phyloP scores from a whole-genome alignment of 2,329 filamentous ascomycete species.

The Trichophyton benhamiae region DNA sequence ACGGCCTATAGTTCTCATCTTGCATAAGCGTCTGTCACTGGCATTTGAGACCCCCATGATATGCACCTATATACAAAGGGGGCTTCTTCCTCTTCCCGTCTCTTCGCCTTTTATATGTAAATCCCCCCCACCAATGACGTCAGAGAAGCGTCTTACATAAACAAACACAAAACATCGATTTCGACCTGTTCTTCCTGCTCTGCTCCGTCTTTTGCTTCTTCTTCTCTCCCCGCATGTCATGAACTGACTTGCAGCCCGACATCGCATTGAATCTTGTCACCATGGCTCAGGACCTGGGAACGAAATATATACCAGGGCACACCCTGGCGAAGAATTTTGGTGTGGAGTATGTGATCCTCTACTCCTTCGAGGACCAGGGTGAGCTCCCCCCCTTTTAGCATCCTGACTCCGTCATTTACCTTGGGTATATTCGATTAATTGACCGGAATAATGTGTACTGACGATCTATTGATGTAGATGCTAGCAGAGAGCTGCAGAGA shows the following conservation, averaged over 20 bases:
- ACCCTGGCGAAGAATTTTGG: slow-evolving; percentile 44
- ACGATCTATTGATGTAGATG: slow-evolving; percentile 39
- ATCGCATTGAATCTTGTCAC: neutral
- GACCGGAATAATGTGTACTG: too few species aligned
- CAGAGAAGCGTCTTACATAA: neutral
- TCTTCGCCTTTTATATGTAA: neutral
- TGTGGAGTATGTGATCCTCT: slow-evolving; percentile 82
- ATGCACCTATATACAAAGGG: too few species aligned
- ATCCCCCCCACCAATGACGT: neutral
- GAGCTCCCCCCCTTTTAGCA: slow-evolving; percentile 16
- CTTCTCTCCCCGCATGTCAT: neutral
- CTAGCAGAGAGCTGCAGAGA: slow-evolving; percentile 62
- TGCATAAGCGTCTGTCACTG: too few species aligned
- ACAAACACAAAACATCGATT: neutral
- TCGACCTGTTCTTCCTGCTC: neutral
- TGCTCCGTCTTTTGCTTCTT: neutral
- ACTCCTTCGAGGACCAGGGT: slow-evolving; percentile 59
- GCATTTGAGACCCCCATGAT: too few species aligned
- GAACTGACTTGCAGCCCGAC: neutral
- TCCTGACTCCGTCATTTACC: neutral
- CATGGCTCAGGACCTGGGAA: neutral
- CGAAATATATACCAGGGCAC: neutral
- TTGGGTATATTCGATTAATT: neutral
- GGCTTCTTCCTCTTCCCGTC: too few species aligned
- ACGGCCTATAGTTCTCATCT: too few species aligned